Conservation (phyloP, 2,329 filamentous ascomycete genomes). For the Zymoseptoria pseudotritici region DNA sequence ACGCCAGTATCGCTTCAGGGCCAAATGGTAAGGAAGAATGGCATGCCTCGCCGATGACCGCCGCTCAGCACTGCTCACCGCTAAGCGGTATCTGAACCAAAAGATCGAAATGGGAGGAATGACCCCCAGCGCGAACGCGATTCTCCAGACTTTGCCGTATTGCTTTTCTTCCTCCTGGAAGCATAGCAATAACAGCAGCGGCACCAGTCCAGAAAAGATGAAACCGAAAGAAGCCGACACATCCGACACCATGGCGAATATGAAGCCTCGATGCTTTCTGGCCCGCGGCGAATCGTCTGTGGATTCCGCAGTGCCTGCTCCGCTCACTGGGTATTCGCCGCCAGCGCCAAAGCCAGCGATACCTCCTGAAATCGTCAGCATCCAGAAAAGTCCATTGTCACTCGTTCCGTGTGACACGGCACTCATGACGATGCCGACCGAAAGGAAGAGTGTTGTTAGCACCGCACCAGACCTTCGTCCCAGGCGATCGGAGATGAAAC, state of each 20-base stretch:
- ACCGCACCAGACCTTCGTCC: conserved; percentile 30
- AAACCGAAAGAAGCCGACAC: conserved; percentile 46
- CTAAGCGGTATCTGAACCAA: conserved; percentile 59
- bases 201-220: conserved; percentile 38
- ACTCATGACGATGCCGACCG: conserved; percentile 28
- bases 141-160: conserved; percentile 60
- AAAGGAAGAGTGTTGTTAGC: conserved; percentile 28
- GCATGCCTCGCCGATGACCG: conserved; percentile 55
- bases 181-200: conserved; percentile 46
- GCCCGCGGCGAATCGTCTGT: conserved; percentile 42
- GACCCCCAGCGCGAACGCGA: conserved; percentile 68
- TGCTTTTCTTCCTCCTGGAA: conserved; percentile 38
- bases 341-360: conserved; percentile 40
- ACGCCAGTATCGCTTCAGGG: conserved; percentile 61
- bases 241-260: conserved; percentile 50
- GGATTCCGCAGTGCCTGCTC: conserved; percentile 45
- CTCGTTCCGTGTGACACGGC: conserved; percentile 24
- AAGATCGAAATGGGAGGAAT: conserved; percentile 66
- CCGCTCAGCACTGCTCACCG: conserved; percentile 70
- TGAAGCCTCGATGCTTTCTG: conserved; percentile 46
- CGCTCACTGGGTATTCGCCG: conserved; percentile 47
- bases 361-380: conserved; percentile 39
- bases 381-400: conserved; percentile 33
- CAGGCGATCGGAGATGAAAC: conserved; percentile 28
- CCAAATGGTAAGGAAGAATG: conserved; percentile 44